phyloP scores from a whole-genome alignment of 1,284 basidiomycete species.

The Boletus hoseneyae region DNA sequence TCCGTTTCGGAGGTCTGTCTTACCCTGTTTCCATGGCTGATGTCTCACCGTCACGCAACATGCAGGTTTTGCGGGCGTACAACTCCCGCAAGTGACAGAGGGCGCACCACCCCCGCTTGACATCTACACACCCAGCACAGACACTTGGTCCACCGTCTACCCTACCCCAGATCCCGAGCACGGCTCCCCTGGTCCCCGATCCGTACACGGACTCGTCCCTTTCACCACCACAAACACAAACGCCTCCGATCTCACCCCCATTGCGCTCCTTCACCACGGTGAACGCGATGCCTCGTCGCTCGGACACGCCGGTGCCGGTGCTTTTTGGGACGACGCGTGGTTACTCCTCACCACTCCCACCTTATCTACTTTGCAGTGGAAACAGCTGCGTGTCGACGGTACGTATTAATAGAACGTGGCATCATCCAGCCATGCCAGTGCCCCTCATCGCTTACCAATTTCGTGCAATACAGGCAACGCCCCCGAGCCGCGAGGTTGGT shows the following conservation, averaged over 20 bases:
- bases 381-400: slow-evolving; percentile 18
- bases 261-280: slow-evolving; percentile 24
- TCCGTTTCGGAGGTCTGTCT: slow-evolving; percentile 25
- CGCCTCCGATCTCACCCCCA: neutral
- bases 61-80: slow-evolving; percentile 20
- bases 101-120: slow-evolving; percentile 25
- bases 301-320: slow-evolving; percentile 26
- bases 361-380: slow-evolving; percentile 16
- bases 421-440: too few relatives aligned
- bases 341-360: slow-evolving; percentile 6
- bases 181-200: slow-evolving; percentile 24
- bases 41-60: too few relatives aligned
- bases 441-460: too few relatives aligned
- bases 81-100: slow-evolving; percentile 18
- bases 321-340: slow-evolving; percentile 29
- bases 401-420: neutral
- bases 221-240: slow-evolving; percentile 3
- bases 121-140: slow-evolving; percentile 24
- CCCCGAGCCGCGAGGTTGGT: slow-evolving; percentile 27
- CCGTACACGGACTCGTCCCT: slow-evolving; percentile 28
- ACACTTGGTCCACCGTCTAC: slow-evolving; percentile 25
- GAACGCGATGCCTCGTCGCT: slow-evolving; percentile 18
- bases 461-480: neutral
- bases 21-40: too few relatives aligned
- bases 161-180: slow-evolving; percentile 19